These are phyloP conservation scores for Cutaneotrichosporon sp. DNA, from an alignment of 1,284 basidiomycete species.

Conservation along the genomic window DNA sequence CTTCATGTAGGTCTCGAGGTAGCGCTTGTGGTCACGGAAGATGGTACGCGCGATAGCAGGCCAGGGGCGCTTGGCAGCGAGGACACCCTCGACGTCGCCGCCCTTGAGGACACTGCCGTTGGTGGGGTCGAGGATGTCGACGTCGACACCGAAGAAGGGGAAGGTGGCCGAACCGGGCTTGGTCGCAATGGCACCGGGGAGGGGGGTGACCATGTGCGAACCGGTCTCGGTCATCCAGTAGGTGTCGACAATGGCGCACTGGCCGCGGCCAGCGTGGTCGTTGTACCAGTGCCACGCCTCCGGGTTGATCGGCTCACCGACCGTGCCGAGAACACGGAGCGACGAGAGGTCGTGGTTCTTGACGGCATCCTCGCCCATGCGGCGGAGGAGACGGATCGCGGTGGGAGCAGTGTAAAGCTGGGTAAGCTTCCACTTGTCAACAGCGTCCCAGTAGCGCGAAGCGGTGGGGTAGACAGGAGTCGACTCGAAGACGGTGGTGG, in stretches of 20 bases:
- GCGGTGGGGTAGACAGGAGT: slow-evolving; percentile 96
- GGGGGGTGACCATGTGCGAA: slow-evolving; percentile 89
- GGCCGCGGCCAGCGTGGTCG: slow-evolving; percentile 80
- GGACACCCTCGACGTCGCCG: slow-evolving; percentile 85
- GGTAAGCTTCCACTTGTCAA: slow-evolving; percentile 88
- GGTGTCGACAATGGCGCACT: slow-evolving; percentile 95
- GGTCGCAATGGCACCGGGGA: slow-evolving; percentile 91
- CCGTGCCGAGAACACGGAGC: slow-evolving; percentile 83
- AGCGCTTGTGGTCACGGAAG: slow-evolving; percentile 85
- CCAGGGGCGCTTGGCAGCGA: slow-evolving; percentile 85
- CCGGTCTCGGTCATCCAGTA: slow-evolving; percentile 99
- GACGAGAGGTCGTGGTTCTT: slow-evolving; percentile 78
- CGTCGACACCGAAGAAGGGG: slow-evolving; percentile 94
- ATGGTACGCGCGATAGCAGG: slow-evolving; percentile 95
- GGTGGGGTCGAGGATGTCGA: slow-evolving; percentile 78
- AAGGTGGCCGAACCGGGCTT: slow-evolving; percentile 96
- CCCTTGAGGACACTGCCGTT: slow-evolving; percentile 67
- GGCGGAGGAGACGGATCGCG: slow-evolving; percentile 80
- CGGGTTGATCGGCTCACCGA: slow-evolving; percentile 98
- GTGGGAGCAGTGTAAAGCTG: slow-evolving; percentile 94
- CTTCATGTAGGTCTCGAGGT: slow-evolving; percentile 91
- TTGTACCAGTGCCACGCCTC: slow-evolving; percentile 98
- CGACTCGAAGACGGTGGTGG: slow-evolving; percentile 93
- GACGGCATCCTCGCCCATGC: slow-evolving; percentile 84
- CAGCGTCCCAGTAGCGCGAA: slow-evolving; percentile 94